phyloP scores from a whole-genome alignment of 371 early-diverging fungal genomes.

The Apophysomyces elegans region DNA sequence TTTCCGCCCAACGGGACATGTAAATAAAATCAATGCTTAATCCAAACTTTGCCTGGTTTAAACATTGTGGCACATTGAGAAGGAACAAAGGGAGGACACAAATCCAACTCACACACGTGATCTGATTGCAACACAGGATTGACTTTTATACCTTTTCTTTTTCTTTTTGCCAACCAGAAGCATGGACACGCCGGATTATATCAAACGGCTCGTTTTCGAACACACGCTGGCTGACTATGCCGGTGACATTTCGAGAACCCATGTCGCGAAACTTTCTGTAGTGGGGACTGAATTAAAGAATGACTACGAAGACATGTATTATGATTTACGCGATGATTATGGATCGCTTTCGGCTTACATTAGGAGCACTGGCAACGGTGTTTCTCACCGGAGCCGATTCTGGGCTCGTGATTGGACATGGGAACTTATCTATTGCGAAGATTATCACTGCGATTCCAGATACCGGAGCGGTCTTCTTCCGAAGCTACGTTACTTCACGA shows the following conservation, averaged over 20 bases:
- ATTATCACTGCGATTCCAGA: background rate
- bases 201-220: background rate
- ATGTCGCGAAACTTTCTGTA: background rate
- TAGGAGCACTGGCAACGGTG: background rate
- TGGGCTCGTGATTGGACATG: background rate
- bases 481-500: background rate
- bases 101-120: too few relatives aligned
- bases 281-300: background rate
- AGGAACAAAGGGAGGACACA: too few relatives aligned
- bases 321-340: background rate
- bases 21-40: too few relatives aligned
- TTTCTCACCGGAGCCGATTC: background rate
- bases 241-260: background rate
- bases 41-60: too few relatives aligned
- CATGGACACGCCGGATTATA: background rate
- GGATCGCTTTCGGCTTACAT: background rate
- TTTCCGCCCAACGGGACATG: too few relatives aligned
- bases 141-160: too few relatives aligned
- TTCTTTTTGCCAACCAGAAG: too few relatives aligned
- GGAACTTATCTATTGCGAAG: background rate
- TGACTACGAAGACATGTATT: background rate
- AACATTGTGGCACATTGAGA: too few relatives aligned
- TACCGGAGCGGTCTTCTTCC: background rate
- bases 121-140: too few relatives aligned
- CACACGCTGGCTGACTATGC: background rate